These are phyloP conservation scores for Alloteropsis angusta DNA, from an alignment of 202 grass and related monocot species.

Conservation along the genomic window DNA sequence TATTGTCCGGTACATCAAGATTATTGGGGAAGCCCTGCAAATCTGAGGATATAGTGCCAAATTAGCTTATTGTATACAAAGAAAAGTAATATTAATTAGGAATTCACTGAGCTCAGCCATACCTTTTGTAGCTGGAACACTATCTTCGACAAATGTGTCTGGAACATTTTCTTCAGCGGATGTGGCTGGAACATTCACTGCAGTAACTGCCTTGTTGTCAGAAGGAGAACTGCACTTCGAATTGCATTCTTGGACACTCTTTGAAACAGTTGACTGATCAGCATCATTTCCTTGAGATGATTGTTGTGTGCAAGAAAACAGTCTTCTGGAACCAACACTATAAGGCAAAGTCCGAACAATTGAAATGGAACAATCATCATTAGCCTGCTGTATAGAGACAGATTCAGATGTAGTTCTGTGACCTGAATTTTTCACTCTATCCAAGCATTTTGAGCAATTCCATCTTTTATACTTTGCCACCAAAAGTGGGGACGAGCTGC, in stretches of 20 bases:
- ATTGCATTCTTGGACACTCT: slow-evolving; percentile 35
- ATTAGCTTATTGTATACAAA: background rate
- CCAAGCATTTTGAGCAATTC: slow-evolving; percentile 57
- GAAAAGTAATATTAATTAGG: background rate
- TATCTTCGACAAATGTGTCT: background rate
- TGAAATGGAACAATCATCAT: slow-evolving; percentile 42
- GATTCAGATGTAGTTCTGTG: background rate
- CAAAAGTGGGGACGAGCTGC: slow-evolving; percentile 3
- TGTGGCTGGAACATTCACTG: background rate
- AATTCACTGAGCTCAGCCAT: slow-evolving; percentile 16
- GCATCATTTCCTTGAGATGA: slow-evolving; percentile 36
- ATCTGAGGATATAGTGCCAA: slow-evolving; percentile 6
- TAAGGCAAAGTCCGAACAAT: slow-evolving; percentile 33
- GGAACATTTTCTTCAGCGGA: background rate
- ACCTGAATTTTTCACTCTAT: slow-evolving; percentile 13
- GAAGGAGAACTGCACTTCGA: slow-evolving; percentile 27
- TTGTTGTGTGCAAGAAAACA: slow-evolving; percentile 12
- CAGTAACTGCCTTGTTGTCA: slow-evolving; percentile 4
- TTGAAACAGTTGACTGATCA: slow-evolving; percentile 11
- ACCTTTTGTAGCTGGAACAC: slow-evolving; percentile 21
- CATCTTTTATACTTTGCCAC: slow-evolving; percentile 36
- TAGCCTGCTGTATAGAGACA: slow-evolving; percentile 4
- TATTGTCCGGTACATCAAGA: background rate
- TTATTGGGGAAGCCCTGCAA: slow-evolving; percentile 16
- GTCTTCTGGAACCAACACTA: slow-evolving; percentile 23